Conservation (phyloP, 805 yeast species). For the Metschnikowia colocasiae region DNA sequence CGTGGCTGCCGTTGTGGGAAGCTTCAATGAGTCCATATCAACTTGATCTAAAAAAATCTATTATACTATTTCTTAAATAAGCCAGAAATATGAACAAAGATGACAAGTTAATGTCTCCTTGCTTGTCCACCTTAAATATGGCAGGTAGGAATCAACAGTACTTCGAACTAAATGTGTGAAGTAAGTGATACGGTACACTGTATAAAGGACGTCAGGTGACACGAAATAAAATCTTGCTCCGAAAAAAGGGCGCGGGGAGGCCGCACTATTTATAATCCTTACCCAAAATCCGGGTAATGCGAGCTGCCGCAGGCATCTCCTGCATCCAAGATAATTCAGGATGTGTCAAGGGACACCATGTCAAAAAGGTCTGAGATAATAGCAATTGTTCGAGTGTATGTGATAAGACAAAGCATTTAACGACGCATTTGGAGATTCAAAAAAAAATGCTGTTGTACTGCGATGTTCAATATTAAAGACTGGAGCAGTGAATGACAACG, state of each 20-base stretch:
- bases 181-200: slow-evolving; percentile 11
- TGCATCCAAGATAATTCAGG: background rate
- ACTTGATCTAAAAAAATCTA: slow-evolving; percentile 11
- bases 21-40: slow-evolving; percentile 65
- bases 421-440: background rate
- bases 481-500: background rate
- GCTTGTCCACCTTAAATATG: slow-evolving; percentile 6
- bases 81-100: slow-evolving; percentile 23
- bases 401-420: background rate
- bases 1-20: slow-evolving; percentile 74
- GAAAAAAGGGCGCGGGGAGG: slow-evolving; percentile 13
- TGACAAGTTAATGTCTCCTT: slow-evolving; percentile 44
- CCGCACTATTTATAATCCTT: slow-evolving; percentile 25
- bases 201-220: slow-evolving; percentile 17
- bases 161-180: slow-evolving; percentile 6
- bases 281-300: slow-evolving; percentile 22
- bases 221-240: slow-evolving; percentile 9
- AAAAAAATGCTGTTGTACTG: background rate
- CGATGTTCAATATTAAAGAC: background rate
- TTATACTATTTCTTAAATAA: slow-evolving; percentile 12
- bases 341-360: background rate
- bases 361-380: background rate
- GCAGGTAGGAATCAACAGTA: slow-evolving; percentile 11
- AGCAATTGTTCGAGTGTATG: too few species aligned
- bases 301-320: background rate